Evolutionary conservation across 2,329 filamentous ascomycete genomes (phyloP).

Genomic region (Colletotrichum sp.): DNA sequence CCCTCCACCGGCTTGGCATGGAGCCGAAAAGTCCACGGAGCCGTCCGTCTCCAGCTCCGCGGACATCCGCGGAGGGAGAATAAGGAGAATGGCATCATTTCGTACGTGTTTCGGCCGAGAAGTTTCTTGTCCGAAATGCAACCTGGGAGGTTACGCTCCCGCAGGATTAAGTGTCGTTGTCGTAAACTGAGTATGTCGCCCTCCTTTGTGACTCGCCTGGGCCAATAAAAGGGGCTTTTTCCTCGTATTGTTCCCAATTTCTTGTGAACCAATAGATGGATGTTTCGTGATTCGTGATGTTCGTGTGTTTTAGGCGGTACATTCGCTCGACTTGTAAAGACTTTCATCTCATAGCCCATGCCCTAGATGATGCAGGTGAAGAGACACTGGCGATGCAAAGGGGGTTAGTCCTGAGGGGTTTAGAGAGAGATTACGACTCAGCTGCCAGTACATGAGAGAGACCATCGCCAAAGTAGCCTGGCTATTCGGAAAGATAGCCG

Average conservation of each 20-base stretch:
- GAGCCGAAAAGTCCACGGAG: neutral
- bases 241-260: neutral
- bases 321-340: neutral
- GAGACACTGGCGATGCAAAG: neutral
- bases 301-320: neutral
- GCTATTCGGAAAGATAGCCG: neutral
- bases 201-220: neutral
- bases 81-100: neutral
- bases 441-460: neutral
- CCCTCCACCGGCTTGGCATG: neutral
- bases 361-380: neutral
- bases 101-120: neutral
- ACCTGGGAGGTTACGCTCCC: neutral
- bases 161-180: rapidly evolving
- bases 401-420: neutral
- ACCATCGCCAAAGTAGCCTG: neutral
- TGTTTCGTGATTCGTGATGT: neutral
- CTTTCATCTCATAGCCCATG: neutral
- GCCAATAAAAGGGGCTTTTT: neutral
- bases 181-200: neutral
- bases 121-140: neutral
- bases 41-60: neutral
- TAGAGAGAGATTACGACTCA: neutral
- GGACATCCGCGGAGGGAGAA: neutral
- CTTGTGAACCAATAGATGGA: rapidly evolving